Evolutionary conservation across 179 eudicot species (phyloP).

Genomic region (Silene vulgaris): DNA sequence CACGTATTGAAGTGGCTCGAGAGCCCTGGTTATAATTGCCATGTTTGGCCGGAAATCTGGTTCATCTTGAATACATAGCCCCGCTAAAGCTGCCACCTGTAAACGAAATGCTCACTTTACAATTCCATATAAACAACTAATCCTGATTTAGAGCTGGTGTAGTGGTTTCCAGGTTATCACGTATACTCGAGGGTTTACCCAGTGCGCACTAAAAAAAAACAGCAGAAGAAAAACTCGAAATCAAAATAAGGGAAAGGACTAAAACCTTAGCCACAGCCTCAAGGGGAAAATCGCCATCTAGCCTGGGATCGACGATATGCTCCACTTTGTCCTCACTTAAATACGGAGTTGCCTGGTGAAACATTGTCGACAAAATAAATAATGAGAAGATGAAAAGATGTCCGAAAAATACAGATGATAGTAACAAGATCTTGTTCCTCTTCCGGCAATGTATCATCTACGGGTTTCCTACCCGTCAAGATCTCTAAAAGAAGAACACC

Average conservation of each 20-base stretch:
- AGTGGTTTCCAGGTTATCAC: too few relatives aligned
- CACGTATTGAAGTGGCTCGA: slow-evolving; percentile 35
- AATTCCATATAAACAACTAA: too few relatives aligned
- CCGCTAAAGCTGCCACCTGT: slow-evolving; percentile 86
- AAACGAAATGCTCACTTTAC: too few relatives aligned
- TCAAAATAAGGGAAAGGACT: too few relatives aligned
- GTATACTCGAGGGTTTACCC: too few relatives aligned
- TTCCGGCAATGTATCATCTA: slow-evolving; percentile 82
- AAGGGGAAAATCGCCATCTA: slow-evolving; percentile 56
- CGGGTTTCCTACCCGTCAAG: slow-evolving; percentile 82
- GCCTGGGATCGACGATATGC: slow-evolving; percentile 70
- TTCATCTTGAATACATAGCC: slow-evolving; percentile 89
- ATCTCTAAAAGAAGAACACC: slow-evolving; percentile 83
- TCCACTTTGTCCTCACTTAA: slow-evolving; percentile 67
- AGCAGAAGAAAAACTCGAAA: too few relatives aligned
- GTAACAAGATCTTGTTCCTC: slow-evolving; percentile 85
- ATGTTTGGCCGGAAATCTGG: slow-evolving; percentile 94
- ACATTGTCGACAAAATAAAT: not conserved
- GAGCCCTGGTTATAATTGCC: slow-evolving; percentile 90
- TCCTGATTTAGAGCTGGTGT: too few relatives aligned
- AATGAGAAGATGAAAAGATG: not conserved
- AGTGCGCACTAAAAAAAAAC: too few relatives aligned
- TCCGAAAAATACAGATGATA: not conserved
- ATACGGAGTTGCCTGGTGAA: slow-evolving; percentile 59
- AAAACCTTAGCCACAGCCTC: slow-evolving; percentile 61